Evolutionary conservation across 2,329 filamentous ascomycete genomes (phyloP).

Genomic region (Cercospora berteroae): DNA sequence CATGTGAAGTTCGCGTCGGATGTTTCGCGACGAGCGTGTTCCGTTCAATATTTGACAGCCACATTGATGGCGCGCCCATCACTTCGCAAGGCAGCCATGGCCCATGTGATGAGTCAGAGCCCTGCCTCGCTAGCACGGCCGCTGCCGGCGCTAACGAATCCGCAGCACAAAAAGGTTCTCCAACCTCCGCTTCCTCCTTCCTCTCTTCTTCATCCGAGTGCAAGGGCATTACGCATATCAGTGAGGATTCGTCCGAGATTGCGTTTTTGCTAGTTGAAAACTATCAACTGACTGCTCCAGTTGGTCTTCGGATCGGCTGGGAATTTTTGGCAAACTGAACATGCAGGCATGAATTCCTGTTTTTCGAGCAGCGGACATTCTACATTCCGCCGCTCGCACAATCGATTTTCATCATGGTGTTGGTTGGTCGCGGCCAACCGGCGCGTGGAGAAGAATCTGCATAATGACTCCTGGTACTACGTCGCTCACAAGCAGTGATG

Average conservation of each 20-base stretch:
- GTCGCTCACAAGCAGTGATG: too few relatives aligned
- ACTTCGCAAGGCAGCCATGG: not conserved
- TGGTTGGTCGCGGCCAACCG: not conserved
- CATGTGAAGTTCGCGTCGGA: not conserved
- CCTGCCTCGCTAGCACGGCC: not conserved
- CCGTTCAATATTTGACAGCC: not conserved
- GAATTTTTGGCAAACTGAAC: constrained; percentile 68
- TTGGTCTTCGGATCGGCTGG: constrained; percentile 67
- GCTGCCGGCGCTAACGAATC: not conserved
- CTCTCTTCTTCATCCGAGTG: constrained; percentile 4
- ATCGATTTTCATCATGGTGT: not conserved
- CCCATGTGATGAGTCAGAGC: not conserved
- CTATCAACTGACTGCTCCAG: constrained; percentile 73
- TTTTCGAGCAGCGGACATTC: too few relatives aligned
- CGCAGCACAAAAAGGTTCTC: not conserved
- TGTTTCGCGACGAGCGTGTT: constrained; percentile 5
- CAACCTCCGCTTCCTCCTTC: not conserved
- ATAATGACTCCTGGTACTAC: not conserved
- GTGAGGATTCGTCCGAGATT: constrained; percentile 85
- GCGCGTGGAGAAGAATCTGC: not conserved
- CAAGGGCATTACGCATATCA: constrained; percentile 78
- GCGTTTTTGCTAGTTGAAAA: constrained; percentile 91
- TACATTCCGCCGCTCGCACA: not conserved
- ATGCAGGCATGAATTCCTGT: too few relatives aligned
- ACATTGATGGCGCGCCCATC: not conserved